These are phyloP conservation scores for Podospora pseudopauciseta DNA, from an alignment of 495 filamentous ascomycete species.

Conservation along the genomic window DNA sequence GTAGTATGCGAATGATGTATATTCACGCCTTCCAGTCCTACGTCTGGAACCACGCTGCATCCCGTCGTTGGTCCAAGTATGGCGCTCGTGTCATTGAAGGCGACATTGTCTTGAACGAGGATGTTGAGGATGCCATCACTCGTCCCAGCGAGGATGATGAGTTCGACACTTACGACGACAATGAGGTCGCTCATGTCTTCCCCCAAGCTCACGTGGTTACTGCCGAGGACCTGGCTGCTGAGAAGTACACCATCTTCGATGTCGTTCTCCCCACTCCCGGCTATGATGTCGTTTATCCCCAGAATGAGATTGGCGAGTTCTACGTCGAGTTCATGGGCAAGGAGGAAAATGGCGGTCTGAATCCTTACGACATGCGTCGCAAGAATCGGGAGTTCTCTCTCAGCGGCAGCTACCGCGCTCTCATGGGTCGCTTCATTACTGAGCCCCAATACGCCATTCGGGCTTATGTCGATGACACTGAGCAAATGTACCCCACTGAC, in stretches of 20 bases:
- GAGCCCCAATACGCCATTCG: slow-evolving; percentile 60
- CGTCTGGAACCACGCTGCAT: slow-evolving; percentile 84
- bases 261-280: slow-evolving; percentile 93
- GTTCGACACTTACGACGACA: slow-evolving; percentile 25
- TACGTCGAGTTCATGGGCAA: slow-evolving; percentile 82
- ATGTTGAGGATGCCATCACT: slow-evolving; percentile 33
- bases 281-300: slow-evolving; percentile 82
- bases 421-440: slow-evolving; percentile 64
- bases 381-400: slow-evolving; percentile 80
- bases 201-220: slow-evolving; percentile 72
- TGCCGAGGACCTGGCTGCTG: slow-evolving; percentile 71
- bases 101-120: slow-evolving; percentile 65
- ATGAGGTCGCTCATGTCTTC: slow-evolving; percentile 57
- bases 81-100: slow-evolving; percentile 72
- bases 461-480: slow-evolving; percentile 62
- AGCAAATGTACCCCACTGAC: slow-evolving; percentile 87
- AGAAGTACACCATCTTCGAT: slow-evolving; percentile 79
- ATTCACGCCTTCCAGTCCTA: slow-evolving; percentile 93
- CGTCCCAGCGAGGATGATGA: slow-evolving; percentile 52
- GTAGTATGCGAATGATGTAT: slow-evolving; percentile 86
- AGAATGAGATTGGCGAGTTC: slow-evolving; percentile 73
- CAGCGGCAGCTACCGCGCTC: slow-evolving; percentile 81
- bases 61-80: slow-evolving; percentile 70
- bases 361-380: slow-evolving; percentile 85
- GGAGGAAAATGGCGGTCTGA: slow-evolving; percentile 67